Conservation (phyloP, 169 alveolate genomes). For the Plasmodium ovale region DNA sequence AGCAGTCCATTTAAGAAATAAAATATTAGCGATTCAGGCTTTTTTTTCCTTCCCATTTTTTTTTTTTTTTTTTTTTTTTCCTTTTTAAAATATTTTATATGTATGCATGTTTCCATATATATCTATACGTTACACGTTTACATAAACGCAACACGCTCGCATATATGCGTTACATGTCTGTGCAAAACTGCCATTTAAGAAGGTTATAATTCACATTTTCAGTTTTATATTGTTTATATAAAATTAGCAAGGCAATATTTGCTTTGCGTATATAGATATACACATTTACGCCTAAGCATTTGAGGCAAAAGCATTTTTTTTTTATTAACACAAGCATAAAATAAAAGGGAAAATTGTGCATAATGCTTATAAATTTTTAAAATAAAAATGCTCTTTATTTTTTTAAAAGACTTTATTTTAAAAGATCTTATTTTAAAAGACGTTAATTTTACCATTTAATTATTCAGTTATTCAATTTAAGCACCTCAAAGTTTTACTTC, state of each 20-base stretch:
- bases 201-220: neutral
- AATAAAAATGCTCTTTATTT: neutral
- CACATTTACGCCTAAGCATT: neutral
- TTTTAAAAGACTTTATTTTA: neutral
- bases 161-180: neutral
- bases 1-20: conserved; percentile 39
- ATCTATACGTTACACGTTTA: no score
- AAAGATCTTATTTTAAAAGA: neutral
- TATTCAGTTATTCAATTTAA: neutral
- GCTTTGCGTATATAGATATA: neutral
- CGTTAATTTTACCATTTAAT: neutral
- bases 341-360: no score
- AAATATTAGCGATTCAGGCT: conserved; percentile 5
- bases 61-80: conserved; percentile 26
- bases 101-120: neutral
- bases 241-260: neutral
- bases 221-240: neutral
- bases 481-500: no score
- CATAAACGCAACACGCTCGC: no score
- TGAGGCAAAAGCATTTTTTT: neutral
- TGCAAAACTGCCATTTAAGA: neutral
- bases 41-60: conserved; percentile 9
- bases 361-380: neutral
- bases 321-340: neutral
- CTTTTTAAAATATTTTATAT: no score